These are phyloP conservation scores for Sedum album DNA, from an alignment of 164 flowering plant genomes.

Conservation along the genomic window DNA sequence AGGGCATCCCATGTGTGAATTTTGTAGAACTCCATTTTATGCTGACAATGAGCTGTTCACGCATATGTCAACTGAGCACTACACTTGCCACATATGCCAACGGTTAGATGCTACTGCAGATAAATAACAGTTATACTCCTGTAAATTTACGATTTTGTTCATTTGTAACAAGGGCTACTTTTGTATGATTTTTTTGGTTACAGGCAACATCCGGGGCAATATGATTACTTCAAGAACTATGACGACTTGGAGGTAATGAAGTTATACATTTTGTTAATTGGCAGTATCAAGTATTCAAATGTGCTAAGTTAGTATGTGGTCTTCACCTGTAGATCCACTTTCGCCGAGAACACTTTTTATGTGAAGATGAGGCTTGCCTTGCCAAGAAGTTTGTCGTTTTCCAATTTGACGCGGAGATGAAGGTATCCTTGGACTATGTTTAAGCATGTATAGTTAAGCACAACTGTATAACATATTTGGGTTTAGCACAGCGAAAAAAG, in stretches of 20 bases:
- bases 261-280: background rate
- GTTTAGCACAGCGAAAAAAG: background rate
- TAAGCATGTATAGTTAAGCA: background rate
- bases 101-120: constrained; percentile 32
- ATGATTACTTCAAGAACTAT: constrained; percentile 79
- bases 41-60: constrained; percentile 89
- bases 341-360: constrained; percentile 72
- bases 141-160: background rate
- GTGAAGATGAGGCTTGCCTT: constrained; percentile 90
- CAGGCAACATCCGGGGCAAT: constrained; percentile 93
- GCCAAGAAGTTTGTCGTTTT: constrained; percentile 82
- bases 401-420: constrained; percentile 75
- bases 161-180: background rate
- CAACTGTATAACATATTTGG: background rate
- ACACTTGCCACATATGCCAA: constrained; percentile 88
- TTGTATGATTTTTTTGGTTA: constrained; percentile 6
- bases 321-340: constrained; percentile 60
- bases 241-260: constrained; percentile 78
- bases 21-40: constrained; percentile 75
- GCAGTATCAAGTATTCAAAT: background rate
- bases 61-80: constrained; percentile 93
- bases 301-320: background rate
- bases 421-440: constrained; percentile 31
- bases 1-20: constrained; percentile 91
- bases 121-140: background rate